Evolutionary conservation across 768 basidiomycete genomes (phyloP), one percentile per base, ranked within the genome.

Genomic region (Psilocybe cyanescens): DNA sequence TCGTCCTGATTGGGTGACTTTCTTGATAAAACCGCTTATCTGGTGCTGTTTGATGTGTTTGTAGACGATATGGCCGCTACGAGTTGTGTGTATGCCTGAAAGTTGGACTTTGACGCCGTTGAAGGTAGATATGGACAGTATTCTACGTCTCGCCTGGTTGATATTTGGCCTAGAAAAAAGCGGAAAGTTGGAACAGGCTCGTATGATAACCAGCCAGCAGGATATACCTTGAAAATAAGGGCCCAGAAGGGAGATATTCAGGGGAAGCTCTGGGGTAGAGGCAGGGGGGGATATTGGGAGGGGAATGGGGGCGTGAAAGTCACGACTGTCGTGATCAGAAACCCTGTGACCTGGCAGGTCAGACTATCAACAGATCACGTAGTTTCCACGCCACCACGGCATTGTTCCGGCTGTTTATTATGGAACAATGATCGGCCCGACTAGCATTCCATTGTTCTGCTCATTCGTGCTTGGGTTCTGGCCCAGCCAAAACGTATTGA

Each of bases 251-350:
- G 33, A 33, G 59, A 53, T 56, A 50, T 57, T 46, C 53, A 31
- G 24, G 48, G 31, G 50, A 41, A 44, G 53, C 37, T 19, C 50
- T 61, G 45, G 55, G 57, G 49, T 54, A 56, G 45, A 53, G 60
- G 59, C 64, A 63, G 58, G 63, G 62, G 60, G 64, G 65, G 70
- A 65, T 65, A 67, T 68, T 66, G 68, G 64, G 67, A 67, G 68
- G 65, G 24, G 65, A 69, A 67, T 67, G 71, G 72, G 75, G 75
- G 73, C 75, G 75, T 76, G 75, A 74, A 75, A 70, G 75, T 76
- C 75, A 76, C 75, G 75, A 73, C 67, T 67, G 71, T 70, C 75
- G 75, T 76, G 75, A 76, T 75, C 75, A 74, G 64, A 74, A 75
- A 76, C 75, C 75, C 70, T 74, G 74, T 76, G 75, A 76, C 73